phyloP scores from a whole-genome alignment of 1,284 basidiomycete genomes.

The Puccinia coronata region DNA sequence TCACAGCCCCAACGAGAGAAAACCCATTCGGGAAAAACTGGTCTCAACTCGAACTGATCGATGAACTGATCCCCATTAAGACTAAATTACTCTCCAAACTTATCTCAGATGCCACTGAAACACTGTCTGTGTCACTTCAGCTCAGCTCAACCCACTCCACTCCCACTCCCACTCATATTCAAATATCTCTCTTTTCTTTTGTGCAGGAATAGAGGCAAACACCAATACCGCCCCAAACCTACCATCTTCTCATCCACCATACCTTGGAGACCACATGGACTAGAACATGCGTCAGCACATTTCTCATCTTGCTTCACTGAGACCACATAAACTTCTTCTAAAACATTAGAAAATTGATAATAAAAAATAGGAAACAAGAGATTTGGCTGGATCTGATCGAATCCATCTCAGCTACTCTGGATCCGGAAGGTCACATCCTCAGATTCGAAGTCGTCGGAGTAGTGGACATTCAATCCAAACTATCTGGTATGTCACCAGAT shows the following conservation, averaged over 20 bases:
- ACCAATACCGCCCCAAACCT: no score
- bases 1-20: constrained; percentile 3
- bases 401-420: constrained; percentile 4
- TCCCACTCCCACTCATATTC: background rate
- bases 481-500: background rate
- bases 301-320: background rate
- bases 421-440: background rate
- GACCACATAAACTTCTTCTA: no score
- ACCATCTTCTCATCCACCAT: constrained; percentile 10
- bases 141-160: no score
- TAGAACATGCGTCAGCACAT: constrained; percentile 8
- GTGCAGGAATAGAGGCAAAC: no score
- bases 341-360: background rate
- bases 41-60: background rate
- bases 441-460: background rate
- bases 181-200: no score
- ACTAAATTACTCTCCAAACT: background rate
- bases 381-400: constrained; percentile 26
- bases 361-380: constrained; percentile 10
- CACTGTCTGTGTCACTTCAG: background rate
- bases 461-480: constrained; percentile 12
- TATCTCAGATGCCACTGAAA: constrained; percentile 14
- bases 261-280: constrained; percentile 18
- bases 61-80: constrained; percentile 18
- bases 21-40: constrained; percentile 20